These are phyloP conservation scores for Fragaria nilgerrensis DNA, from an alignment of 306 rosid genomes.

Conservation along the genomic window DNA sequence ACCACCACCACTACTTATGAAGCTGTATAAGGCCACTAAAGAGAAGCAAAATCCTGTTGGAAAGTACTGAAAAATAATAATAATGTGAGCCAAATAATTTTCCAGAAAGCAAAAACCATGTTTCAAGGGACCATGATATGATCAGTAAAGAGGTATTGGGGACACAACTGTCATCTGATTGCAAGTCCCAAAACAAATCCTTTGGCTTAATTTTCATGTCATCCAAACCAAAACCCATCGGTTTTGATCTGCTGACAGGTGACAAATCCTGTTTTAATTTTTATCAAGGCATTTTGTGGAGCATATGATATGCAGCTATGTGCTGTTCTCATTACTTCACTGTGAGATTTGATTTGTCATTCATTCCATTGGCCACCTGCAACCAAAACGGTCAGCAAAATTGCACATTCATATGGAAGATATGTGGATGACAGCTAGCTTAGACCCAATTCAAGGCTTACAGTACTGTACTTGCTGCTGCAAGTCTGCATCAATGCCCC, in stretches of 20 bases:
- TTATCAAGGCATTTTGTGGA: neutral
- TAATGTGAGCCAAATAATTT: slow-evolving; percentile 7
- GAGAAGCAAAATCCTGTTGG: neutral
- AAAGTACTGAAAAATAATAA: neutral
- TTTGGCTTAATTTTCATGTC: slow-evolving; percentile 8
- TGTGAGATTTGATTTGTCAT: slow-evolving; percentile 14
- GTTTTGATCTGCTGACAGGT: slow-evolving; percentile 22
- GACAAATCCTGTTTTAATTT: neutral
- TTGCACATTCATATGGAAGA: neutral
- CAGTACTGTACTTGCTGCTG: neutral
- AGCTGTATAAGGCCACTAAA: neutral
- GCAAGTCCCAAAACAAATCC: slow-evolving; percentile 6
- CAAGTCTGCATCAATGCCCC: neutral
- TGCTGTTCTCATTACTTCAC: neutral
- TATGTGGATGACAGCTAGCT: neutral
- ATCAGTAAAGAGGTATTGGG: neutral
- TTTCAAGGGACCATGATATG: slow-evolving; percentile 13
- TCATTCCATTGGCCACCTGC: slow-evolving; percentile 5
- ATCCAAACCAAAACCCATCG: slow-evolving; percentile 12
- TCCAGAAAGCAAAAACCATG: slow-evolving; percentile 14
- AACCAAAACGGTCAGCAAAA: neutral
- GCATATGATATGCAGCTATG: neutral
- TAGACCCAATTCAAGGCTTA: neutral
- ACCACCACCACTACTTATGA: neutral
- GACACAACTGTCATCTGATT: slow-evolving; percentile 4